Conservation (phyloP, 768 basidiomycete species). For the Chalciporus chontae region DNA sequence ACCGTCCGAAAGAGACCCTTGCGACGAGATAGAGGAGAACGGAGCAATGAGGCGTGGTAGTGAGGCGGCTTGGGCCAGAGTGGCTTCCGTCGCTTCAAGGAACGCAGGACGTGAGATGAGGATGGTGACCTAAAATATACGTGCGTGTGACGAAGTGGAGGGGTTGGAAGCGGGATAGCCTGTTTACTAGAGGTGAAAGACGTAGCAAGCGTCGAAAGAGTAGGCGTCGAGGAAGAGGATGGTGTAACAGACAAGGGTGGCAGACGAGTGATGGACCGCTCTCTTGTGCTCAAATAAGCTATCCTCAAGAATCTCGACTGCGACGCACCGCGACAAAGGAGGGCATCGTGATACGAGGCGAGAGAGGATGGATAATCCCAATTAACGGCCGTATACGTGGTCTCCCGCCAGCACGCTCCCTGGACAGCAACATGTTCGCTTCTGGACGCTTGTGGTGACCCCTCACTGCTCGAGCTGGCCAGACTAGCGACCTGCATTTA, state of each 20-base stretch:
- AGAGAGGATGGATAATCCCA: slow-evolving; percentile 23
- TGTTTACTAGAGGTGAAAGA: background rate
- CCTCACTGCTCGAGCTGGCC: slow-evolving; percentile 10
- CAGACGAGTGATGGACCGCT: background rate
- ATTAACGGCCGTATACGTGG: slow-evolving; percentile 8
- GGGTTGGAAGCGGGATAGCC: background rate
- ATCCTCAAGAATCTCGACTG: slow-evolving; percentile 27
- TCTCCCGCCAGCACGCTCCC: slow-evolving; percentile 9
- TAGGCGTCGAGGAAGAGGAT: slow-evolving; percentile 5
- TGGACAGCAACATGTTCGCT: slow-evolving; percentile 1
- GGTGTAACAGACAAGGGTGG: background rate
- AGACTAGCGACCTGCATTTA: slow-evolving; percentile 11
- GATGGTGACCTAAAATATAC: slow-evolving; percentile 5
- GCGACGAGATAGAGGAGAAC: slow-evolving; percentile 22
- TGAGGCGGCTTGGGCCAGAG: slow-evolving; percentile 27
- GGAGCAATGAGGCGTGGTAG: slow-evolving; percentile 27
- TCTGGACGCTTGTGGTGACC: background rate
- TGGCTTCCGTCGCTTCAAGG: slow-evolving; percentile 9
- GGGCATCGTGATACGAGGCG: slow-evolving; percentile 15
- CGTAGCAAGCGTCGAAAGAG: background rate
- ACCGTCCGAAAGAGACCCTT: slow-evolving; percentile 25
- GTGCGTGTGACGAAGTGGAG: background rate
- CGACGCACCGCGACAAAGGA: slow-evolving; percentile 24
- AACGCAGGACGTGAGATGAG: slow-evolving; percentile 3
- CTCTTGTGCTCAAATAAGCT: slow-evolving; percentile 17